phyloP scores from a whole-genome alignment of 2,329 filamentous ascomycete genomes.

The Calonectria pauciramosa region DNA sequence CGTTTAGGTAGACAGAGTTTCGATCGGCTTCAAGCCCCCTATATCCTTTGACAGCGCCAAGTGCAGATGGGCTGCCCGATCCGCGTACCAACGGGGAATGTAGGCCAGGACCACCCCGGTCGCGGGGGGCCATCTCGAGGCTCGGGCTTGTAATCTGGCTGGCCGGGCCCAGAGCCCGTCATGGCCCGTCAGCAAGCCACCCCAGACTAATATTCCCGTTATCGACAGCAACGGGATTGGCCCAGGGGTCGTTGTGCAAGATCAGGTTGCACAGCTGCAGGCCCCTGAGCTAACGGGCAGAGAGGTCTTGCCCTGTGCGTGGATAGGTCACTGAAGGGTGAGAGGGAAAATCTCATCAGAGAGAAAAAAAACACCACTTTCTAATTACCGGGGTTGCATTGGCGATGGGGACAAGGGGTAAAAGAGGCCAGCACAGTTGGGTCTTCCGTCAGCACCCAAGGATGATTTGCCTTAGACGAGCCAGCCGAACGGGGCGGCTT shows the following conservation, averaged over 20 bases:
- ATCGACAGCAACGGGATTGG: conserved; percentile 19
- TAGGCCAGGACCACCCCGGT: background rate
- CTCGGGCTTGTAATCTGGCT: conserved; percentile 15
- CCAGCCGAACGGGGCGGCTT: conserved; percentile 14
- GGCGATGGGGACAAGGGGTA: background rate
- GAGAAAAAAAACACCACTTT: background rate
- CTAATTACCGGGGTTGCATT: conserved; percentile 18
- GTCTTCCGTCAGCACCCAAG: conserved; percentile 4
- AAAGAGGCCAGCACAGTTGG: background rate
- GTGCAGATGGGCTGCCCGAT: conserved; percentile 11
- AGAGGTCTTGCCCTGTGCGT: background rate
- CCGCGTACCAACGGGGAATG: conserved; percentile 7
- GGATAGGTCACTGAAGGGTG: background rate
- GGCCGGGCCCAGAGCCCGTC: background rate
- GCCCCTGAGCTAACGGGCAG: conserved; percentile 22
- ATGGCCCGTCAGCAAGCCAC: conserved; percentile 23
- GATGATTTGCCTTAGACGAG: conserved; percentile 14
- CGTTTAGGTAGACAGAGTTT: conserved; percentile 4
- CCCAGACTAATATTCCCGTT: conserved; percentile 14
- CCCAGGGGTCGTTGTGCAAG: conserved; percentile 10
- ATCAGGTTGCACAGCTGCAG: conserved; percentile 22
- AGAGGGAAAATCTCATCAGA: background rate
- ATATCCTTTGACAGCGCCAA: conserved; percentile 29
- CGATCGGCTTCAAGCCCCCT: conserved; percentile 20
- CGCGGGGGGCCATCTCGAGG: background rate